phyloP scores from a whole-genome alignment of 2,329 filamentous ascomycete species.

The Sporothrix pallida region DNA sequence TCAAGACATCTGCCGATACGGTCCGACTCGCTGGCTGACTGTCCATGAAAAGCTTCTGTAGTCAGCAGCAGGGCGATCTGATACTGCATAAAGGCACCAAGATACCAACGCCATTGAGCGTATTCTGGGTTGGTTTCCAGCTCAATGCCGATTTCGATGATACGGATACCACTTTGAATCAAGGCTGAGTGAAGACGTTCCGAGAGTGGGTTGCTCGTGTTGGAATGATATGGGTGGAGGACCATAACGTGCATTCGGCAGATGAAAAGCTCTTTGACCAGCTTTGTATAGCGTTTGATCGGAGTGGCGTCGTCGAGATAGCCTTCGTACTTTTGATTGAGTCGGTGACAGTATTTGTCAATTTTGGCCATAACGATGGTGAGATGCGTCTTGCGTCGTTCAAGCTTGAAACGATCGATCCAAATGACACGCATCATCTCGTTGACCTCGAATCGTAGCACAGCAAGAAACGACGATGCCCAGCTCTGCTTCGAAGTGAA shows the following conservation, averaged over 20 bases:
- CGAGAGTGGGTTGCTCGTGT: constrained; percentile 57
- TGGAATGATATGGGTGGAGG: constrained; percentile 69
- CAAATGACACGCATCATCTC: constrained; percentile 75
- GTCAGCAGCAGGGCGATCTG: constrained; percentile 72
- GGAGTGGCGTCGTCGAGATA: constrained; percentile 65
- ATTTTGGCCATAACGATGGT: constrained; percentile 70
- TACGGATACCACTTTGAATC: constrained; percentile 63
- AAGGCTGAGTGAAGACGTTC: constrained; percentile 68
- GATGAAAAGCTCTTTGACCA: constrained; percentile 68
- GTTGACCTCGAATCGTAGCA: constrained; percentile 74
- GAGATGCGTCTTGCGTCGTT: constrained; percentile 64
- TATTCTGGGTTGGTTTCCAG: constrained; percentile 56
- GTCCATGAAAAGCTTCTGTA: constrained; percentile 69
- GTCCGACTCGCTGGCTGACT: constrained; percentile 60
- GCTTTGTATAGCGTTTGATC: constrained; percentile 66
- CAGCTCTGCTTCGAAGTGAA: constrained; percentile 52
- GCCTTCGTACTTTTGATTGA: constrained; percentile 69
- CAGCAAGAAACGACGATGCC: constrained; percentile 70
- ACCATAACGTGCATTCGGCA: constrained; percentile 70
- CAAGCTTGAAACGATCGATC: constrained; percentile 70
- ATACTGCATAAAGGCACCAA: constrained; percentile 73
- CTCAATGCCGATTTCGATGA: constrained; percentile 55
- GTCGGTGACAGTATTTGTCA: constrained; percentile 68
- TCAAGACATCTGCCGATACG: constrained; percentile 75
- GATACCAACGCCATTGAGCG: constrained; percentile 70